A percentile compares a stretch with the other conserved stretches of the same genome.
Evolutionary conservation across 345 rosid genomes (phyloP).

Genomic region (Euclidium syriacum): DNA sequence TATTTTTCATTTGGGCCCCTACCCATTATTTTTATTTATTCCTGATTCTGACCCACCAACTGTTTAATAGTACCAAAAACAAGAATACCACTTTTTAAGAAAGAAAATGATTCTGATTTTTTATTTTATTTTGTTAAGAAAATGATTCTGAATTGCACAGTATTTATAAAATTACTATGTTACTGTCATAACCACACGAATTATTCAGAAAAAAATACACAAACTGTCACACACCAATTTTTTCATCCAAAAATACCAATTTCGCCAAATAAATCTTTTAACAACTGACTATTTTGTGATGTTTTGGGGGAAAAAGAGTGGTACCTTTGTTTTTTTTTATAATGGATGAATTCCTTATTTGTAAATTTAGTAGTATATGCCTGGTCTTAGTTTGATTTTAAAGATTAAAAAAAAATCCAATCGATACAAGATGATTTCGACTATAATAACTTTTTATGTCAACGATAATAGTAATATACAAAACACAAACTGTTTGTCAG

Average conservation of each 20-base stretch:
- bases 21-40: conserved; percentile 10
- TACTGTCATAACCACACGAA: too few species aligned
- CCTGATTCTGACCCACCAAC: conserved; percentile 16
- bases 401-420: neutral
- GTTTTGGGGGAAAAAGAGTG: too few species aligned
- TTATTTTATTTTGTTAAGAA: too few species aligned
- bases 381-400: neutral
- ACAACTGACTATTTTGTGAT: too few species aligned
- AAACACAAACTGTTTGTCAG: neutral
- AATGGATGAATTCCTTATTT: neutral
- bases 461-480: neutral
- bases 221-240: too few species aligned
- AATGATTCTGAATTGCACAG: too few species aligned
- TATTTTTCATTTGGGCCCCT: conserved; percentile 20
- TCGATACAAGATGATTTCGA: neutral
- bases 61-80: conserved; percentile 17
- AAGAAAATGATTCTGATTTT: conserved; percentile 1
- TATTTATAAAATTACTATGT: too few species aligned
- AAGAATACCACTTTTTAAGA: neutral
- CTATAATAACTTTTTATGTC: neutral
- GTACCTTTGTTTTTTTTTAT: too few species aligned
- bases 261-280: too few species aligned
- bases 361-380: neutral
- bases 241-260: too few species aligned
- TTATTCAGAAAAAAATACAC: too few species aligned